A percentile compares a stretch with the other conserved stretches of the same genome.
These are phyloP conservation scores for Huntiella omanensis DNA, from an alignment of 2,329 filamentous ascomycete genomes.

Conservation along the genomic window DNA sequence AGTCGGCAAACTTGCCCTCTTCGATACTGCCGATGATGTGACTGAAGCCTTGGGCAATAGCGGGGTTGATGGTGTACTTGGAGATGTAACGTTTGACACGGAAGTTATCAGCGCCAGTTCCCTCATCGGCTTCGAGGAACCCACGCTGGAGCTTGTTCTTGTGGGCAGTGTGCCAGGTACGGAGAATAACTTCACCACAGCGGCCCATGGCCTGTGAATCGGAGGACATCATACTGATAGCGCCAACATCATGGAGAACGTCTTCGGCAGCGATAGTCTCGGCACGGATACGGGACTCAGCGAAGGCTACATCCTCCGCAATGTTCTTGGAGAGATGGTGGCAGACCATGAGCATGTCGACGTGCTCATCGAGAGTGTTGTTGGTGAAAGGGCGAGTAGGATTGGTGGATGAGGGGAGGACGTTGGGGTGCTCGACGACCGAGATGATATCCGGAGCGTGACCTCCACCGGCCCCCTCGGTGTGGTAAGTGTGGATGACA, in stretches of 20 bases:
- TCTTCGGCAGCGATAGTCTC: slow-evolving; percentile 96
- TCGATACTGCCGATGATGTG: slow-evolving; percentile 78
- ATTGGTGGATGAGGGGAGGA: slow-evolving; percentile 80
- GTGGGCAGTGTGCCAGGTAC: slow-evolving; percentile 93
- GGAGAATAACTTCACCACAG: slow-evolving; percentile 78
- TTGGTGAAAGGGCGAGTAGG: slow-evolving; percentile 77
- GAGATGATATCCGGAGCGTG: slow-evolving; percentile 93
- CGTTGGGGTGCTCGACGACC: slow-evolving; percentile 74
- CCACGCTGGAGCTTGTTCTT: slow-evolving; percentile 89
- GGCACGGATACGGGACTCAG: slow-evolving; percentile 80
- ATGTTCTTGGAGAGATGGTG: slow-evolving; percentile 87
- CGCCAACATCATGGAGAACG: slow-evolving; percentile 82
- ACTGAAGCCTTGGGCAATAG: slow-evolving; percentile 73
- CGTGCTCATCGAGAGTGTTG: slow-evolving; percentile 88
- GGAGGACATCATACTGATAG: slow-evolving; percentile 93
- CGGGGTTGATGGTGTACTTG: slow-evolving; percentile 94
- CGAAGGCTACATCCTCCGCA: slow-evolving; percentile 87
- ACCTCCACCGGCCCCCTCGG: slow-evolving; percentile 83
- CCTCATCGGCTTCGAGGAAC: slow-evolving; percentile 54
- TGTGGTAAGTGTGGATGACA: slow-evolving; percentile 93
- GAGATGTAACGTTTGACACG: slow-evolving; percentile 81
- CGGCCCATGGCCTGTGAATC: slow-evolving; percentile 96
- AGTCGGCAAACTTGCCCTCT: slow-evolving; percentile 73
- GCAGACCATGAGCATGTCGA: slow-evolving; percentile 98
- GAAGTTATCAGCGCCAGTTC: slow-evolving; percentile 69